Evolutionary conservation across 148 eudicot genomes (phyloP).

Genomic region (Diospyros lotus): DNA sequence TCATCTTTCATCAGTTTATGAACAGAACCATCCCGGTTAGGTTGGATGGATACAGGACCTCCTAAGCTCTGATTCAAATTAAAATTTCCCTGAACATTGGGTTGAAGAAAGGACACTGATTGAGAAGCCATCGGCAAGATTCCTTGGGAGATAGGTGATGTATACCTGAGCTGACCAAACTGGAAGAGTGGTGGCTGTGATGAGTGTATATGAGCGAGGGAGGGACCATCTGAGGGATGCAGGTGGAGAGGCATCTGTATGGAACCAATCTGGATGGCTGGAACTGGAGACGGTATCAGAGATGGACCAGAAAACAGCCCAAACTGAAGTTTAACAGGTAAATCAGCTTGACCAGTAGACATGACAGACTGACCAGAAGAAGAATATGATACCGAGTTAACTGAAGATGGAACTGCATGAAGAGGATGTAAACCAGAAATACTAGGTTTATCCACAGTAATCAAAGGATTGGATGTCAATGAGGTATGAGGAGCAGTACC

Average conservation of each 20-base stretch:
- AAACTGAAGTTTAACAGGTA: conserved; percentile 82
- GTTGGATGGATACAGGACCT: conserved; percentile 29
- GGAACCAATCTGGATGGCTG: conserved; percentile 95
- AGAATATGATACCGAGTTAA: conserved; percentile 23
- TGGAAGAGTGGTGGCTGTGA: conserved; percentile 80
- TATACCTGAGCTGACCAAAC: conserved; percentile 82
- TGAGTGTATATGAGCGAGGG: conserved; percentile 51
- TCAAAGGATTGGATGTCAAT: conserved; percentile 29
- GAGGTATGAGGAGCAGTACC: conserved; percentile 25
- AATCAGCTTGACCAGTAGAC: conserved; percentile 45
- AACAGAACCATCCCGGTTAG: conserved; percentile 32
- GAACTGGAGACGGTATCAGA: conserved; percentile 88
- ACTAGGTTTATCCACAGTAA: conserved; percentile 24
- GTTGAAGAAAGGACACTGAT: conserved; percentile 65
- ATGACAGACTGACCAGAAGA: conserved; percentile 32
- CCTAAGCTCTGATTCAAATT: conserved; percentile 49
- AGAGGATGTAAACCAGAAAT: conserved; percentile 22
- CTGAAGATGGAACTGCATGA: conserved; percentile 31
- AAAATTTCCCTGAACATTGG: conserved; percentile 45
- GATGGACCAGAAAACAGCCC: conserved; percentile 96
- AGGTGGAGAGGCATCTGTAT: conserved; percentile 98
- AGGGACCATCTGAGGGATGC: conserved; percentile 36
- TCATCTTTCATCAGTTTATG: conserved; percentile 32
- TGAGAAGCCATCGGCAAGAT: conserved; percentile 69
- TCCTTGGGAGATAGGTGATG: conserved; percentile 75